Evolutionary conservation across 225 moss, liverwort and hornwort genomes (phyloP).

Genomic region (Polytrichum commune): DNA sequence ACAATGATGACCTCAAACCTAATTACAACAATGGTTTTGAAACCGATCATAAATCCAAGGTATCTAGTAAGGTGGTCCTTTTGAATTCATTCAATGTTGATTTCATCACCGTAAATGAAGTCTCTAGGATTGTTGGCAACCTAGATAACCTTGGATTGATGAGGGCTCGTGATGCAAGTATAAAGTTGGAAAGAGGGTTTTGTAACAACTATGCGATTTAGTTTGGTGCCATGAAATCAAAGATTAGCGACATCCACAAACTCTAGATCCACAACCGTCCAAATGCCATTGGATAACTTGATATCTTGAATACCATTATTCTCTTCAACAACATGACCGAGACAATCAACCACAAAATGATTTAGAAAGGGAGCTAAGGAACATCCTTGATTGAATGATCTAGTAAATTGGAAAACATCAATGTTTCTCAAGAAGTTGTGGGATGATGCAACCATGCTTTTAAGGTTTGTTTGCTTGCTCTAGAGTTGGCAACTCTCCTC

Average conservation of each 20-base stretch:
- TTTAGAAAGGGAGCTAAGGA: not conserved
- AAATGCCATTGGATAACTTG: not conserved
- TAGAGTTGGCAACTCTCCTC: no score
- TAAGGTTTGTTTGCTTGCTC: no score
- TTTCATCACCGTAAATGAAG: not conserved
- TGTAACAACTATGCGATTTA: no score
- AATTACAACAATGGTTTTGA: not conserved
- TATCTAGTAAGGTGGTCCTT: not conserved
- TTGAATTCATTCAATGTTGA: not conserved
- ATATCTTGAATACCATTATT: not conserved
- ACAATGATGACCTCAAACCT: not conserved
- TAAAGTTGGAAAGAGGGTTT: not conserved
- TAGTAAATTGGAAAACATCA: not conserved
- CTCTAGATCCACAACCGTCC: not conserved
- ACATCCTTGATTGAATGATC: not conserved
- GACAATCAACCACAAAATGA: not conserved
- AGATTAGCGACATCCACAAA: not conserved
- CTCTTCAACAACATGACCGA: not conserved
- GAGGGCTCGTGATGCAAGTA: not conserved
- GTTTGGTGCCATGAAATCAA: not conserved
- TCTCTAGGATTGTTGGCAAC: not conserved
- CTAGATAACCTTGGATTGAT: not conserved
- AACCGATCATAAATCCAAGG: not conserved
- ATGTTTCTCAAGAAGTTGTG: no score
- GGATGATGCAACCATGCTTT: no score